Conservation (phyloP, 352 stramenopile species). For the Albugo candida region DNA sequence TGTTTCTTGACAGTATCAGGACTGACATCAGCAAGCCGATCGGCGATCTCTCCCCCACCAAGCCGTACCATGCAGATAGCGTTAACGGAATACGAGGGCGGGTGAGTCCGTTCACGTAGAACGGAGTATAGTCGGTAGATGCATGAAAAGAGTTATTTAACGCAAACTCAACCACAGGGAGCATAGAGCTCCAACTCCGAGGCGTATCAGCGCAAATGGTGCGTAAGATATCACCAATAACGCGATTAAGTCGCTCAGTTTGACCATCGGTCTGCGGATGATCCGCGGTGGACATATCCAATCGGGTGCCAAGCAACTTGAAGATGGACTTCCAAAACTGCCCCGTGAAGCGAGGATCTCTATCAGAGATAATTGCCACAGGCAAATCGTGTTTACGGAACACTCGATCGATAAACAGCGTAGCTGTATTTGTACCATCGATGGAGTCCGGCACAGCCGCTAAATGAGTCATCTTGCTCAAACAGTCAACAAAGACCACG, state of each 20-base stretch:
- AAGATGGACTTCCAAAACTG: slow-evolving; percentile 7
- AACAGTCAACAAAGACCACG: slow-evolving; percentile 1
- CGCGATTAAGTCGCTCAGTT: slow-evolving; percentile 9
- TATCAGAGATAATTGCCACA: slow-evolving; percentile 5
- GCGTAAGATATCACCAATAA: slow-evolving; percentile 8
- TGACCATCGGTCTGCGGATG: slow-evolving; percentile 7
- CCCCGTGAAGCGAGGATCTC: slow-evolving; percentile 8
- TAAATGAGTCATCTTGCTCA: background rate
- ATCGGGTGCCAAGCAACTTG: slow-evolving; percentile 4
- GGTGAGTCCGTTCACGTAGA: background rate
- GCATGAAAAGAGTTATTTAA: background rate
- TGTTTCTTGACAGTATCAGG: too few relatives aligned
- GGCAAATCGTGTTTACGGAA: slow-evolving; percentile 2
- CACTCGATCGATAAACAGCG: slow-evolving; percentile 5
- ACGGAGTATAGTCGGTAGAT: background rate
- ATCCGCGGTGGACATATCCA: slow-evolving; percentile 4
- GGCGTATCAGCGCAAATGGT: background rate
- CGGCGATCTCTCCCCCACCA: too few relatives aligned
- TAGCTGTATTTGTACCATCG: slow-evolving; percentile 1
- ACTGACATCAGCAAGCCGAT: too few relatives aligned
- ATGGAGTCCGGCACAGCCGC: background rate
- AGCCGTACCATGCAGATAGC: background rate
- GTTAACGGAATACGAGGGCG: background rate
- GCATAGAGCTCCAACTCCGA: slow-evolving; percentile 1
- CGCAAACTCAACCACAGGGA: slow-evolving; percentile 5